Conservation (phyloP, 106 monocot genomes). For the Triglochin maritima region DNA sequence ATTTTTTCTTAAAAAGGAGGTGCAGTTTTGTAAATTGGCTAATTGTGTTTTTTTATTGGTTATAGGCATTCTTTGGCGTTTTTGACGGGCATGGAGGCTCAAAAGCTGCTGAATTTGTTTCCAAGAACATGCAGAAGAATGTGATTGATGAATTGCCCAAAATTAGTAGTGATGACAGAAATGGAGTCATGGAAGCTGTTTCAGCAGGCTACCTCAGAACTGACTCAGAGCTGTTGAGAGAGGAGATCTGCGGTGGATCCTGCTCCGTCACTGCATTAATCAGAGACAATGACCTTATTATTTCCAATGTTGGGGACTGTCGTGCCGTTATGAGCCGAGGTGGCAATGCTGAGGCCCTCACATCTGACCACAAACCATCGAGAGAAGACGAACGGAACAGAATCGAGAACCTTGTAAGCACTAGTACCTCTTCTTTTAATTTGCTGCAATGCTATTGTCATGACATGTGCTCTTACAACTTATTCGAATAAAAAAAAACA, state of each 20-base stretch:
- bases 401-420: constrained; percentile 76
- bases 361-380: constrained; percentile 68
- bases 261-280: constrained; percentile 53
- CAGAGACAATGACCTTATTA: constrained; percentile 48
- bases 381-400: constrained; percentile 68
- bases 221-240: constrained; percentile 52
- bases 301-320: constrained; percentile 91
- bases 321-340: constrained; percentile 67
- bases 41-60: not conserved
- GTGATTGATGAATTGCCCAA: constrained; percentile 35
- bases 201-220: constrained; percentile 53
- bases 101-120: constrained; percentile 64
- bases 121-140: constrained; percentile 51
- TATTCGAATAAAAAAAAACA: not conserved
- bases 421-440: too few relatives aligned
- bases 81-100: constrained; percentile 88
- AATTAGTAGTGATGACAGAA: constrained; percentile 5
- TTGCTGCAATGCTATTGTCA: not conserved
- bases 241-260: constrained; percentile 42
- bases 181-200: constrained; percentile 38
- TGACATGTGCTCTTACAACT: not conserved
- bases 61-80: constrained; percentile 85
- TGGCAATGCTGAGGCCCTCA: constrained; percentile 64
- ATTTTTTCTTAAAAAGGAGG: not conserved
- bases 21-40: not conserved